Base-by-base conservation (phyloP, 306 rosid genomes). In the Prunus dulcis region DNA sequence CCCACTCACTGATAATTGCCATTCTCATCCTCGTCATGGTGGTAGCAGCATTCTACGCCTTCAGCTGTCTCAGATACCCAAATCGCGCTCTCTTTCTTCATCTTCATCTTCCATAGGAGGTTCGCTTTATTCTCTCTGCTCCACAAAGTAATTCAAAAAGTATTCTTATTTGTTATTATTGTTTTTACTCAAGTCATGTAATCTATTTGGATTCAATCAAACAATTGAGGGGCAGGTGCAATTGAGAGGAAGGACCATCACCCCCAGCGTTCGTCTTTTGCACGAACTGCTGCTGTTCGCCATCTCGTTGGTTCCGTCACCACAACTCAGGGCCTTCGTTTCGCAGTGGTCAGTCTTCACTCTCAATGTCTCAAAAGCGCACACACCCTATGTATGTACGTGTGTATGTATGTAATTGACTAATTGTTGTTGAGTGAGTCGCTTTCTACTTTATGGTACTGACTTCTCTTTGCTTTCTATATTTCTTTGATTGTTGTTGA, bases 221-320 rank as follows among this genome's bases (percentile, higher is more conserved):
- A 38, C 43, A 38, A 15, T 17, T 57, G 65, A 13, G 63, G 11
- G 10, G 51, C 64, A 28, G 41, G 38, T 11, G 50, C 14, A 56
- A 38, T 9, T 57, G 67, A 20, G 73, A 77, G 73, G 61, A 86
- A 84, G 63, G 78, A 17, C 20, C 58, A 52, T 52, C 23, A 6
- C 19, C 58, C 58, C 53, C 53, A 80, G 64, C 83, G 86, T 49
- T 84, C 84, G 14, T 86, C 91, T 43, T 81, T 79, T 72, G 52
- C 74, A 3, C 87, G 79, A 67, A 87, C 95, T 49, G 85, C 87
- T 45, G 99, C 96, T 63, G 93, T 95, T 71, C 86, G 88, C 73
- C 89, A 95, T 70, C 77, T 95, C 70, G 89, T 84, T 2, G 99
- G 99, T n/a, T 92, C 99, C 69, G 86, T 92, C 65, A 83, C 87